These are phyloP conservation scores for Boletus tomentosulus DNA, from an alignment of 768 basidiomycete species.

Conservation along the genomic window DNA sequence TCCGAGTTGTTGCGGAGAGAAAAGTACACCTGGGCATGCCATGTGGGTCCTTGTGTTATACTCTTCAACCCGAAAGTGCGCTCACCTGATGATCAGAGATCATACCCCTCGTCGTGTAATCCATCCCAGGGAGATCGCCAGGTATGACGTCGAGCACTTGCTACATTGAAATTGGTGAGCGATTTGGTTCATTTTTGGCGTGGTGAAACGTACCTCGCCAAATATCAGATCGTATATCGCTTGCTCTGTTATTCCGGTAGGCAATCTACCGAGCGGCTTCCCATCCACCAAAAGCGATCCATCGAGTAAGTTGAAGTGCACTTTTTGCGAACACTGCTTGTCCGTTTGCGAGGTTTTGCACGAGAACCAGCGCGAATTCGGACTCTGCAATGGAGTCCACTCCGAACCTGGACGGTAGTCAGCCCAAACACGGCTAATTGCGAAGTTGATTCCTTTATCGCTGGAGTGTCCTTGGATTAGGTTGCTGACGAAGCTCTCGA, in stretches of 20 bases:
- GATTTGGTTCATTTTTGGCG: not conserved
- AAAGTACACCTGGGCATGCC: conserved; percentile 10
- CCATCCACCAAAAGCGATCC: conserved; percentile 27
- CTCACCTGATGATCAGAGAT: conserved; percentile 20
- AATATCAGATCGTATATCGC: conserved; percentile 19
- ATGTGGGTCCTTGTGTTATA: not conserved
- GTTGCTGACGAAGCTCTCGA: conserved; percentile 13
- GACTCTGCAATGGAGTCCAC: conserved; percentile 1
- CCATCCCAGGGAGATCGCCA: conserved; percentile 19
- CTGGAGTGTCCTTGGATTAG: not conserved
- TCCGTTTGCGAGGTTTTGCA: conserved; percentile 5
- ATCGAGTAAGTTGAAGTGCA: conserved; percentile 15
- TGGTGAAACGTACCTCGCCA: conserved; percentile 9
- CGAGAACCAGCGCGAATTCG: conserved; percentile 18
- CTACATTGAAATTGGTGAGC: conserved; percentile 5
- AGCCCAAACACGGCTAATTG: conserved; percentile 19
- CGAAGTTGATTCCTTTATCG: conserved; percentile 13
- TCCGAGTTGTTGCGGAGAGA: not conserved
- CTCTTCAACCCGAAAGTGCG: not conserved
- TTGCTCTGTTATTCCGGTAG: conserved; percentile 7
- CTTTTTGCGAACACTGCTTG: conserved; percentile 2
- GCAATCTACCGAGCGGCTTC: conserved; percentile 16
- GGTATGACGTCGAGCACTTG: conserved; percentile 16
- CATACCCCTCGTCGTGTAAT: conserved; percentile 16
- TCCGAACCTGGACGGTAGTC: conserved; percentile 21